These are phyloP conservation scores for Pisolithus marmoratus DNA, from an alignment of 768 basidiomycete genomes.

Conservation along the genomic window DNA sequence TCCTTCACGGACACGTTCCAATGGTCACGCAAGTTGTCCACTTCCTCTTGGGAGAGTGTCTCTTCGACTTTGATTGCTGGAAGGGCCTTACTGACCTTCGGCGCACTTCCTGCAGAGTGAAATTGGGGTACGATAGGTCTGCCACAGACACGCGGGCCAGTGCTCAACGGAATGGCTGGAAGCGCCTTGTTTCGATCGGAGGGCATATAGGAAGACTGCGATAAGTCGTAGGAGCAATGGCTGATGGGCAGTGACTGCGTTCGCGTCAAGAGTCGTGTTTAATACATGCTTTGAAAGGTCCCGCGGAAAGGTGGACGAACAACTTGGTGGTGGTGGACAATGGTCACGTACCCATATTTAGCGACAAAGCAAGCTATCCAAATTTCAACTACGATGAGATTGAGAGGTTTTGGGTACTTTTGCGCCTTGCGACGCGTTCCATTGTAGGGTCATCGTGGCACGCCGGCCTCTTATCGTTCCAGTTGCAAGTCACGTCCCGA, in stretches of 20 bases:
- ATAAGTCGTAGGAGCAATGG: neutral
- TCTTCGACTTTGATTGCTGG: constrained; percentile 16
- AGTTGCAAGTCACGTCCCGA: too few species aligned
- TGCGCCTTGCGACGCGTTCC: too few species aligned
- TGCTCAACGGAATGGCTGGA: constrained; percentile 14
- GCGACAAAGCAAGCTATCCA: too few species aligned
- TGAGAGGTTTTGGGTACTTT: too few species aligned
- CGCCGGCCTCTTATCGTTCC: too few species aligned
- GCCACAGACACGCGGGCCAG: neutral
- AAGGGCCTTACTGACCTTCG: constrained; percentile 4
- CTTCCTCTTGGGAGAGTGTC: constrained; percentile 13
- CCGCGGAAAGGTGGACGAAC: too few species aligned
- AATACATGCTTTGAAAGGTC: too few species aligned
- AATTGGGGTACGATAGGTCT: neutral
- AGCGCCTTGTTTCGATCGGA: constrained; percentile 15
- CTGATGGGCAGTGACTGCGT: neutral
- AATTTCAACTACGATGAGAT: too few species aligned
- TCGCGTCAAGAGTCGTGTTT: too few species aligned
- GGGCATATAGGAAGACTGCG: constrained; percentile 5
- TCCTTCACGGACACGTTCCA: constrained; percentile 16
- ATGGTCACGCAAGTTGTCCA: constrained; percentile 12
- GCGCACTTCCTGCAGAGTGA: neutral
- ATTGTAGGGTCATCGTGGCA: too few species aligned
- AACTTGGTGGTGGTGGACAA: too few species aligned
- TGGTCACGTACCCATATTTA: too few species aligned